A percentile compares a stretch with the other conserved stretches of the same genome.
Evolutionary conservation across 305 asterid genomes (phyloP).

Genomic region (Euphrasia arctica): DNA sequence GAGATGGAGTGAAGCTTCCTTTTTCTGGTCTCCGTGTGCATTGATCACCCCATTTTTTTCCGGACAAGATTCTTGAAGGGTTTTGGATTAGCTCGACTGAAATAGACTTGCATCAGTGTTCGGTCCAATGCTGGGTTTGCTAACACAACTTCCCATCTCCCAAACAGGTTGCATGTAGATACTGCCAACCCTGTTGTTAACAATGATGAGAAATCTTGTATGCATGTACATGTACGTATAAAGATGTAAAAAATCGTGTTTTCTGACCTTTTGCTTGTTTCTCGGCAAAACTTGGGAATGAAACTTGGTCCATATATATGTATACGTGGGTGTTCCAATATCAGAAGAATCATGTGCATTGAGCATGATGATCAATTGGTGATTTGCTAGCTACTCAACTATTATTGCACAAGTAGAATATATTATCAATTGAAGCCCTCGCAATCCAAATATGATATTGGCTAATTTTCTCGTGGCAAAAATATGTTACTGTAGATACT

Average conservation of each 20-base stretch:
- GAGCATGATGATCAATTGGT: too few relatives aligned
- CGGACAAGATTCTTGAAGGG: conserved; percentile 87
- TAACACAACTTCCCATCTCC: conserved; percentile 76
- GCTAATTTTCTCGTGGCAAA: too few relatives aligned
- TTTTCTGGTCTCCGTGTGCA: conserved; percentile 75
- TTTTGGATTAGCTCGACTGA: conserved; percentile 84
- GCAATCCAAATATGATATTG: too few relatives aligned
- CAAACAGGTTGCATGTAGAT: conserved; percentile 76
- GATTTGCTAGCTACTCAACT: too few relatives aligned
- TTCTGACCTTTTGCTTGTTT: conserved; percentile 55
- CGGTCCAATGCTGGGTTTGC: conserved; percentile 77
- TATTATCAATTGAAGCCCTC: too few relatives aligned
- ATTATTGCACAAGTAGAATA: too few relatives aligned
- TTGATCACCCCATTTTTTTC: conserved; percentile 68
- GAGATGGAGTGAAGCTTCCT: conserved; percentile 76
- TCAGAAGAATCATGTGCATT: too few relatives aligned
- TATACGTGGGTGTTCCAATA: too few relatives aligned
- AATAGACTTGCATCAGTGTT: conserved; percentile 74
- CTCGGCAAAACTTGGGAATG: conserved; percentile 74
- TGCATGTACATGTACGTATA: background rate
- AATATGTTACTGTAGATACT: too few relatives aligned
- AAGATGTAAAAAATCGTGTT: background rate
- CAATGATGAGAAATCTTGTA: too few relatives aligned
- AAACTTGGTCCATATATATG: conserved; percentile 39
- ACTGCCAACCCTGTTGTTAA: conserved; percentile 52